These are phyloP conservation scores for Bjerkandera adusta DNA, from an alignment of 1,284 basidiomycete species.

Conservation along the genomic window DNA sequence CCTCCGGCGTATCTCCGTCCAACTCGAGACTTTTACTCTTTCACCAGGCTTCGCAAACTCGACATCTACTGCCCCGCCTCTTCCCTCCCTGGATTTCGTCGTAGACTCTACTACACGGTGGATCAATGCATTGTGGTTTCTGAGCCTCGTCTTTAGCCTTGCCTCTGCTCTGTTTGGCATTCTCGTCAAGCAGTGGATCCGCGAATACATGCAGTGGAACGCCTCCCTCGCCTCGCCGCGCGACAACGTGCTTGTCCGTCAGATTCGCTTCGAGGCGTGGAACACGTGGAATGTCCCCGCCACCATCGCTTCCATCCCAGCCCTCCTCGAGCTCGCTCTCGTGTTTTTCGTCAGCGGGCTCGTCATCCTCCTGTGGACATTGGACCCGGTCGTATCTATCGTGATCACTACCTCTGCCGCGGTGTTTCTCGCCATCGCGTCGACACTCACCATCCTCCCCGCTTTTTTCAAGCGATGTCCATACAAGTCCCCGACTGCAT, in stretches of 20 bases:
- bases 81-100: neutral
- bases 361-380: neutral
- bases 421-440: neutral
- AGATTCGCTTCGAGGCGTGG: neutral
- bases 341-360: conserved; percentile 4
- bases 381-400: neutral
- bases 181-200: conserved; percentile 7
- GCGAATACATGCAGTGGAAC: neutral
- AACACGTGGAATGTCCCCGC: neutral
- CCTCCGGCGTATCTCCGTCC: too few relatives aligned
- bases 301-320: neutral
- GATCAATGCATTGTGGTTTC: neutral
- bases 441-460: neutral
- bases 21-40: too few relatives aligned
- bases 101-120: neutral
- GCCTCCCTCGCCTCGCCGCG: neutral
- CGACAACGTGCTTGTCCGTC: neutral
- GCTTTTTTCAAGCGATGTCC: neutral
- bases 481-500: neutral
- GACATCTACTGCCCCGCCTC: too few relatives aligned
- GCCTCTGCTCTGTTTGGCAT: neutral
- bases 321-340: conserved; percentile 4
- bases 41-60: too few relatives aligned
- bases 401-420: neutral
- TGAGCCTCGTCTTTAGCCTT: neutral